Base-by-base conservation (phyloP, 2,329 filamentous ascomycete genomes). In the Alternaria brassicae region DNA sequence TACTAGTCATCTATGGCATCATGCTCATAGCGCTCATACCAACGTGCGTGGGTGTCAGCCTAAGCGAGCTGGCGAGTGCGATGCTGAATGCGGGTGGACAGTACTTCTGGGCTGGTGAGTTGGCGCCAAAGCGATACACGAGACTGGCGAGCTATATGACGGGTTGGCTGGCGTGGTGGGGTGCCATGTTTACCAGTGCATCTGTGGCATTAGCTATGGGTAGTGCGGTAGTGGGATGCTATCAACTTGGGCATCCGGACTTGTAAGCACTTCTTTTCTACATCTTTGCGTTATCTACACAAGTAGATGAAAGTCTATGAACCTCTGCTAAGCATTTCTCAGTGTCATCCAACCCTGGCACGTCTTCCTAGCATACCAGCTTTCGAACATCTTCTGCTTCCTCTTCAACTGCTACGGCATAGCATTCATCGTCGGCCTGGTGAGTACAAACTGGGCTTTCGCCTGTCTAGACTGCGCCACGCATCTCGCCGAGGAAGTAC, bases 151-250 rank as follows among this genome's bases (percentile, higher is more conserved):
- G 79, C 12, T 84, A 83, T 55, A 53, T 82, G 48, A 83, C 81
- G 1, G 82, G 82, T 1, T 85, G 81, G 78, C 79, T 85, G 58
- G 82, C 82, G 2, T 86, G 83, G 79, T 81, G 82, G n/a, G 84
- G 83, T 15, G 78, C 80, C 21, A 80, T 86, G 53, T 86, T 85
- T 61, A 85, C 83, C 7, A 82, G 77, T 63, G 83, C 84, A 17
- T 83, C 81, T 72, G 82, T 85, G 17, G 81, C 82, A 3, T 68
- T 85, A 45, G 80, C 80, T 47, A 72, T 84, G 51, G 83, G 79
- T 4, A 78, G 78, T 63, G 83, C 80, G 3, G 64, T 80, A 37
- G 80, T 85, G 41, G 84, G 84, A 23, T 84, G 83, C 68, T 85
- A 80, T 71, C 81, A 84, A 63, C 68, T 86, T 54, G 74, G 77